Evolutionary conservation across 306 rosid species (phyloP).

Genomic region (Pterocarpus macrocarpus): DNA sequence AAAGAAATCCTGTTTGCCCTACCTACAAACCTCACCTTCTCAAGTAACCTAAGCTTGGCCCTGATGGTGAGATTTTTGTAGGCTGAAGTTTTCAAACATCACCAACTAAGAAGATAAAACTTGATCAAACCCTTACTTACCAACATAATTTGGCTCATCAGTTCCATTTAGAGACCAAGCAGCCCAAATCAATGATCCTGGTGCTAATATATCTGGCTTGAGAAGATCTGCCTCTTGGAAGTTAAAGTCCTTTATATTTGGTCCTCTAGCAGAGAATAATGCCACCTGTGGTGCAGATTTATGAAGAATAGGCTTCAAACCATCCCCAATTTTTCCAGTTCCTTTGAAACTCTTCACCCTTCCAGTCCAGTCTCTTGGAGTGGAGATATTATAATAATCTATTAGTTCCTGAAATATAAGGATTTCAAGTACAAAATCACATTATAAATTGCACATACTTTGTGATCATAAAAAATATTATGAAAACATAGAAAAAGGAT

Average conservation of each 20-base stretch:
- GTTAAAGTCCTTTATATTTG: conserved; percentile 90
- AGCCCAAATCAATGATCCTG: conserved; percentile 98
- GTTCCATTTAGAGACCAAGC: conserved; percentile 99
- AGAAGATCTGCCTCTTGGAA: conserved; percentile 98
- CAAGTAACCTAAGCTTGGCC: background rate
- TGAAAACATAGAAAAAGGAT: conserved; percentile 14
- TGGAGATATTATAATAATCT: conserved; percentile 88
- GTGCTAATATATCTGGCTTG: conserved; percentile 97
- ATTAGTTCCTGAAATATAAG: conserved; percentile 75
- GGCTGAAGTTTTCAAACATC: conserved; percentile 29
- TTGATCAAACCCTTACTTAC: conserved; percentile 51
- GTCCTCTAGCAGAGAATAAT: conserved; percentile 92
- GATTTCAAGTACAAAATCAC: conserved; percentile 47
- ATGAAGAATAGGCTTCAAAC: conserved; percentile 85
- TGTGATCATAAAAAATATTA: conserved; percentile 36
- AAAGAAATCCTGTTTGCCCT: background rate
- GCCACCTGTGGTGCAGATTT: conserved; percentile 99
- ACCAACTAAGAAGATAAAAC: background rate
- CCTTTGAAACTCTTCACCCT: conserved; percentile 90
- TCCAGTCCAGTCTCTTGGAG: conserved; percentile 96
- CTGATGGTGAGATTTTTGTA: background rate
- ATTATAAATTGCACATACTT: conserved; percentile 20
- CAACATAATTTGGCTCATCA: conserved; percentile 88
- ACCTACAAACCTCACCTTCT: background rate
- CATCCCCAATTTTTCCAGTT: conserved; percentile 84